These are phyloP conservation scores for Globisporangium cederbergense DNA, from an alignment of 352 stramenopile species.

Conservation along the genomic window DNA sequence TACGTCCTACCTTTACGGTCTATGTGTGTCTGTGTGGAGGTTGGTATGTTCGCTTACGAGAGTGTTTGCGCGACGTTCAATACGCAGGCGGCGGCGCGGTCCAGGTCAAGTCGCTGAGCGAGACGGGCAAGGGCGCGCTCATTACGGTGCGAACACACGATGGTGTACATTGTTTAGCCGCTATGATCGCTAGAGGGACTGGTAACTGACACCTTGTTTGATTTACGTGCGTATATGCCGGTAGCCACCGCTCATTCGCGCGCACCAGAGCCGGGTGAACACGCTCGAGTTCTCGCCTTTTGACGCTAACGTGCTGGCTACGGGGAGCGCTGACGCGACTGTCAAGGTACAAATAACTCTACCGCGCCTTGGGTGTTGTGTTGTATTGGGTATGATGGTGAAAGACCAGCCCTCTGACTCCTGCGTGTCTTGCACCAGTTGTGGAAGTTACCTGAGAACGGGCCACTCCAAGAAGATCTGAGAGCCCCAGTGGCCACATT, in stretches of 20 bases:
- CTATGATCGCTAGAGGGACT: neutral
- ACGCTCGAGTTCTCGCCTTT: slow-evolving; percentile 63
- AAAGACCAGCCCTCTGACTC: neutral
- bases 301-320: slow-evolving; percentile 44
- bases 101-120: slow-evolving; percentile 48
- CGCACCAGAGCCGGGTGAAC: slow-evolving; percentile 59
- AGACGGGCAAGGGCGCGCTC: slow-evolving; percentile 37
- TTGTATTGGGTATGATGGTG: no score
- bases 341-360: slow-evolving; percentile 30
- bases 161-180: neutral
- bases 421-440: slow-evolving; percentile 24
- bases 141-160: slow-evolving; percentile 18
- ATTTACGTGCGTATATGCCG: neutral
- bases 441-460: slow-evolving; percentile 43
- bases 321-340: slow-evolving; percentile 47
- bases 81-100: slow-evolving; percentile 47
- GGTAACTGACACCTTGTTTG: slow-evolving; percentile 3
- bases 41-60: neutral
- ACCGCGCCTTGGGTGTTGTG: neutral
- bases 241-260: slow-evolving; percentile 55
- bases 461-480: slow-evolving; percentile 29
- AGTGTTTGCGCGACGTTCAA: no score
- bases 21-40: neutral
- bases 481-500: slow-evolving; percentile 16
- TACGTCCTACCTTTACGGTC: slow-evolving; percentile 2